Conservation (phyloP, 2,329 filamentous ascomycete species). For the Aureobasidium sp. region DNA sequence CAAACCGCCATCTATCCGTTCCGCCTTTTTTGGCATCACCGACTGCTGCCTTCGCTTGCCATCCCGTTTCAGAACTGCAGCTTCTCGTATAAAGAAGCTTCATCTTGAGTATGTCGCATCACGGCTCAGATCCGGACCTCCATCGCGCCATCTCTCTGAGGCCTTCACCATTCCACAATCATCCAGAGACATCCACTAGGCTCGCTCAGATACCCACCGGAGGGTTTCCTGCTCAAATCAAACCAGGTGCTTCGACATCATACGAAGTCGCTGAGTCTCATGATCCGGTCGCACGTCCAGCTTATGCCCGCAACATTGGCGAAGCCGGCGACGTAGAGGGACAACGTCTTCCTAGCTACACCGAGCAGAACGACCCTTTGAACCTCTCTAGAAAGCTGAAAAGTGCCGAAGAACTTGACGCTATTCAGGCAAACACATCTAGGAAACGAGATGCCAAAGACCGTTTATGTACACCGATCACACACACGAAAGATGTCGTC, state of each 20-base stretch:
- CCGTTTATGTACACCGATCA: constrained; percentile 30
- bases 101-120: constrained; percentile 1
- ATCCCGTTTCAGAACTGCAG: background rate
- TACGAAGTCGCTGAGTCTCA: constrained; percentile 31
- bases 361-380: constrained; percentile 69
- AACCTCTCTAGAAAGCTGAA: constrained; percentile 72
- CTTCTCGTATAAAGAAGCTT: background rate
- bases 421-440: constrained; percentile 73
- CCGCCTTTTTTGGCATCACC: background rate
- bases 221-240: constrained; percentile 22
- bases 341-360: constrained; percentile 51
- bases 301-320: constrained; percentile 28
- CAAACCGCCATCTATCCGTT: background rate
- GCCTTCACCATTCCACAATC: constrained; percentile 38
- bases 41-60: background rate
- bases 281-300: constrained; percentile 31
- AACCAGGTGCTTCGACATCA: constrained; percentile 33
- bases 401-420: constrained; percentile 63
- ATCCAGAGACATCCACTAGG: constrained; percentile 27
- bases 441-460: constrained; percentile 54
- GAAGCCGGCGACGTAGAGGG: constrained; percentile 38
- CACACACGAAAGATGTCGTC: constrained; percentile 36
- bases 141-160: constrained; percentile 43
- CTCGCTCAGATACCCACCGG: constrained; percentile 18
- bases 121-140: constrained; percentile 40